Conservation (phyloP, 1,284 basidiomycete species). For the Ustilago sp. region DNA sequence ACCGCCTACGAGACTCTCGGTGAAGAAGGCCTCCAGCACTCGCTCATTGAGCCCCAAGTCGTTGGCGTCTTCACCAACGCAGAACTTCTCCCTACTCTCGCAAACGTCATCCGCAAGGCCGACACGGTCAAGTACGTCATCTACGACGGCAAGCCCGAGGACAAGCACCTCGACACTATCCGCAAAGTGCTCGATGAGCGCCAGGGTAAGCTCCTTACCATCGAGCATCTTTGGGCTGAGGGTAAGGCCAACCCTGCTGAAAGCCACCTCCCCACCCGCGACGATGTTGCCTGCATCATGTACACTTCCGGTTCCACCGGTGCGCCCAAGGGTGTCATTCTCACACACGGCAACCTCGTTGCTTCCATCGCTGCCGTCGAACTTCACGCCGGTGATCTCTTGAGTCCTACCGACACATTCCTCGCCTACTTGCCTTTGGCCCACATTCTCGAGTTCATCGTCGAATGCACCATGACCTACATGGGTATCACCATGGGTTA, state of each 20-base stretch:
- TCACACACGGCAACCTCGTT: slow-evolving; percentile 88
- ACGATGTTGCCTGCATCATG: slow-evolving; percentile 86
- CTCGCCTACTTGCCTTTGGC: slow-evolving; percentile 93
- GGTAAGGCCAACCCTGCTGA: slow-evolving; percentile 68
- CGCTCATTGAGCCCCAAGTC: slow-evolving; percentile 90
- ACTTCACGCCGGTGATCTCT: slow-evolving; percentile 80
- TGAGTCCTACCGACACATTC: slow-evolving; percentile 78
- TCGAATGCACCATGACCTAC: slow-evolving; percentile 70
- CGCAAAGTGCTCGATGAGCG: slow-evolving; percentile 64
- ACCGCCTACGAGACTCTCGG: slow-evolving; percentile 98
- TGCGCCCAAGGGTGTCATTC: slow-evolving; percentile 90
- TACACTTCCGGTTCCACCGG: slow-evolving; percentile 96
- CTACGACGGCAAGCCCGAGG: slow-evolving; percentile 77
- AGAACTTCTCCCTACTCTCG: slow-evolving; percentile 79
- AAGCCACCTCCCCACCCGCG: slow-evolving; percentile 44
- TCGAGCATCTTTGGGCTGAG: slow-evolving; percentile 70
- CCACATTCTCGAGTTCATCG: slow-evolving; percentile 89
- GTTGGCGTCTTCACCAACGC: slow-evolving; percentile 92
- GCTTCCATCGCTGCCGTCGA: slow-evolving; percentile 85
- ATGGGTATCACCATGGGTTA: slow-evolving; percentile 83
- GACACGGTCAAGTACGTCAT: slow-evolving; percentile 80
- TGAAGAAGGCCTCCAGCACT: slow-evolving; percentile 79
- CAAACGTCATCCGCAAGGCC: slow-evolving; percentile 72
- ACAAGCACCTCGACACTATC: slow-evolving; percentile 69
- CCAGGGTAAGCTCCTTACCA: slow-evolving; percentile 52